phyloP scores from a whole-genome alignment of 805 yeast species.

The Yamadazyma ubonensis region DNA sequence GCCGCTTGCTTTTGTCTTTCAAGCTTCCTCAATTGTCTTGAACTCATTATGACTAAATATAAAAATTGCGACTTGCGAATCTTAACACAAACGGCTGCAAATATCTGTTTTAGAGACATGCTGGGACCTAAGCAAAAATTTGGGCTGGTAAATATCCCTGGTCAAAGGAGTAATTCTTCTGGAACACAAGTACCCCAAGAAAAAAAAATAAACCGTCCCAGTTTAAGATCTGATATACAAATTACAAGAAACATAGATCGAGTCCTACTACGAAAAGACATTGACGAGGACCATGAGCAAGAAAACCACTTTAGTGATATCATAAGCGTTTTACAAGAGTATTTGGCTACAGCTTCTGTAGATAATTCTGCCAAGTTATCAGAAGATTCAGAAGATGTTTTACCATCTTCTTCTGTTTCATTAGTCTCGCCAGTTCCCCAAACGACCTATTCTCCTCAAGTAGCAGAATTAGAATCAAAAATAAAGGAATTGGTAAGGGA shows the following conservation, averaged over 20 bases:
- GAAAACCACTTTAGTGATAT: background rate
- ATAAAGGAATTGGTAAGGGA: conserved; percentile 38
- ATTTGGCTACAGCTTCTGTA: background rate
- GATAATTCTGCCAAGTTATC: background rate
- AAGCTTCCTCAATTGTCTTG: conserved; percentile 47
- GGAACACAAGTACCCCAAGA: too few relatives aligned
- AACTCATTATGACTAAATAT: conserved; percentile 39
- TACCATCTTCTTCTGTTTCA: background rate
- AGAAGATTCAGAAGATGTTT: background rate
- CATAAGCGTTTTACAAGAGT: conserved; percentile 1
- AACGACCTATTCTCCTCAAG: conserved; percentile 17
- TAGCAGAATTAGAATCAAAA: background rate
- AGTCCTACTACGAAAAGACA: background rate
- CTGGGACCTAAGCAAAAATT: too few relatives aligned
- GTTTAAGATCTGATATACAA: too few relatives aligned
- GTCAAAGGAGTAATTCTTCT: too few relatives aligned
- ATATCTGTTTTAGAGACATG: conserved; percentile 1
- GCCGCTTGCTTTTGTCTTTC: conserved; percentile 30
- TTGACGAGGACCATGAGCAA: background rate
- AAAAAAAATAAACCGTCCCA: too few relatives aligned
- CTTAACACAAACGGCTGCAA: conserved; percentile 18
- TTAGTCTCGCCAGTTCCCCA: conserved; percentile 11
- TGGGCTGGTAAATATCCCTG: too few relatives aligned
- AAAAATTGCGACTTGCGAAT: conserved; percentile 2
- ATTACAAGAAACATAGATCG: background rate